A percentile compares a stretch with the other conserved stretches of the same genome.
These are phyloP conservation scores for Neurospora sp. DNA, from an alignment of 495 filamentous ascomycete species.

Conservation along the genomic window DNA sequence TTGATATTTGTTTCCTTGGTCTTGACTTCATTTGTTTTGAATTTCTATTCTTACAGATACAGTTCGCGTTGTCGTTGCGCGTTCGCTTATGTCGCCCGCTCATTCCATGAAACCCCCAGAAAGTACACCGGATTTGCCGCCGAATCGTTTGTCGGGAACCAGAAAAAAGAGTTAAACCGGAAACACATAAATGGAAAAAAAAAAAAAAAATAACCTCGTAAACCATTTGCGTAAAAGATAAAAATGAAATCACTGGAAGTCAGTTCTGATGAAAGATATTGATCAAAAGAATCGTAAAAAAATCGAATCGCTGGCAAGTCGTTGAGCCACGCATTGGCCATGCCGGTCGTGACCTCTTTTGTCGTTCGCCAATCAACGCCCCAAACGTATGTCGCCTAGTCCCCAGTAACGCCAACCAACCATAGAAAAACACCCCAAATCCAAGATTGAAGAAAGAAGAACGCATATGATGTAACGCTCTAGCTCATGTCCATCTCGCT, in stretches of 20 bases:
- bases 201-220: neutral
- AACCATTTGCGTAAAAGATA: constrained; percentile 13
- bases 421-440: neutral
- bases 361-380: constrained; percentile 3
- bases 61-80: neutral
- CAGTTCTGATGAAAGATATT: neutral
- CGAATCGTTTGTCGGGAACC: neutral
- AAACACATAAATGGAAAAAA: neutral
- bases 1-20: neutral
- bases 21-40: neutral
- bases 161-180: constrained; percentile 1
- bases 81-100: neutral
- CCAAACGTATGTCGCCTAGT: neutral
- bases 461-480: neutral
- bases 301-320: neutral
- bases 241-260: neutral
- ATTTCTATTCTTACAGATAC: neutral
- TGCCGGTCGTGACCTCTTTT: neutral
- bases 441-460: neutral
- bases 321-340: neutral
- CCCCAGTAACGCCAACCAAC: neutral
- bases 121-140: neutral
- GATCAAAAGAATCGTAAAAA: constrained; percentile 1
- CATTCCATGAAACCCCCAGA: neutral
- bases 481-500: constrained; percentile 47